Conservation (phyloP, 164 flowering plant species). For the Nymphaea thermarum region DNA sequence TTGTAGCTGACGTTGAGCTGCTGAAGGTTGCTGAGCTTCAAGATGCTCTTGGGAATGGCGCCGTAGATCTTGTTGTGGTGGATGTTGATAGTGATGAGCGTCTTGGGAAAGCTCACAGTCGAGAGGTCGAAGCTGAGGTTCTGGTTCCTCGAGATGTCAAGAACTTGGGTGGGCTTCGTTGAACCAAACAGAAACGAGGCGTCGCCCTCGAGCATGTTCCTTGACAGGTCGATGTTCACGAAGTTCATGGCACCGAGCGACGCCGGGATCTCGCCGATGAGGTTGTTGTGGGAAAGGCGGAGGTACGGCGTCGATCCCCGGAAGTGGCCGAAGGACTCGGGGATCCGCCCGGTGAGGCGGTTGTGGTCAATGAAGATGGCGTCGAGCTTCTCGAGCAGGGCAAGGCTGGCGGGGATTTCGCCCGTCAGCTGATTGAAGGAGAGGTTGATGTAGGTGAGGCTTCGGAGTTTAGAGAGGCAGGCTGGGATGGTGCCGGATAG, state of each 20-base stretch:
- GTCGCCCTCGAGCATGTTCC: background rate
- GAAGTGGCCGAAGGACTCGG: background rate
- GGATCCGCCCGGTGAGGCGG: background rate
- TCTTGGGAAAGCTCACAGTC: conserved; percentile 25
- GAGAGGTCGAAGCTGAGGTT: conserved; percentile 32
- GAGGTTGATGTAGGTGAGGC: conserved; percentile 33
- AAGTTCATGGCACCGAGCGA: background rate
- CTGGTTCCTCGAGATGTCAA: conserved; percentile 21
- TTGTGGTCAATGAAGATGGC: background rate
- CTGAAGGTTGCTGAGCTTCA: conserved; percentile 9
- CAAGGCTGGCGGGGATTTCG: conserved; percentile 29
- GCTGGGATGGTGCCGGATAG: conserved; percentile 56
- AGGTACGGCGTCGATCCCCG: background rate
- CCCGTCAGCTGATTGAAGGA: conserved; percentile 52
- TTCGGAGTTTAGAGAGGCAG: conserved; percentile 33
- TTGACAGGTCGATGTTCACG: background rate
- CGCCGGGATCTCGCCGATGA: background rate
- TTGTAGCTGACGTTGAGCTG: conserved; percentile 25
- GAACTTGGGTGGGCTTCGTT: conserved; percentile 13
- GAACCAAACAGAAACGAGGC: conserved; percentile 5
- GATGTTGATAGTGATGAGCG: conserved; percentile 27
- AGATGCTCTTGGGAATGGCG: conserved; percentile 20
- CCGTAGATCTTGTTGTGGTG: conserved; percentile 46
- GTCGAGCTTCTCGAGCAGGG: background rate
- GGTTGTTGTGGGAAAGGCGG: background rate